Conservation (phyloP, 345 rosid genomes). For the Clausena lansium region DNA sequence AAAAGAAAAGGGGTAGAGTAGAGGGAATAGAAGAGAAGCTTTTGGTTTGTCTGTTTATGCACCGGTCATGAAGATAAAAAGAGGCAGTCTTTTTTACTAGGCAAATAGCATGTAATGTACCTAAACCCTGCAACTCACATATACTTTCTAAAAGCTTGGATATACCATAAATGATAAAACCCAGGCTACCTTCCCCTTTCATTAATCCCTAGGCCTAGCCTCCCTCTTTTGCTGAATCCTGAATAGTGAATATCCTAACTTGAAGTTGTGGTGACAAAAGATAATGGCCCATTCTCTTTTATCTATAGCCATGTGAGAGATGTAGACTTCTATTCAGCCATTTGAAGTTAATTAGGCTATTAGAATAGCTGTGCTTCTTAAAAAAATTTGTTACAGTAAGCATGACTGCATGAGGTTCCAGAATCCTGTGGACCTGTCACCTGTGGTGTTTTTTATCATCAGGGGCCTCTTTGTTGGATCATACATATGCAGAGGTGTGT, state of each 20-base stretch:
- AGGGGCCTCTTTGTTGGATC: background rate
- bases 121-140: slow-evolving; percentile 39
- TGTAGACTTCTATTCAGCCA: background rate
- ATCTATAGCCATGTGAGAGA: background rate
- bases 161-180: slow-evolving; percentile 21
- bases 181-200: slow-evolving; percentile 32
- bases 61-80: slow-evolving; percentile 24
- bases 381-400: background rate
- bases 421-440: too few species aligned
- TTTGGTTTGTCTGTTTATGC: slow-evolving; percentile 52
- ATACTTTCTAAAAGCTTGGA: slow-evolving; percentile 63
- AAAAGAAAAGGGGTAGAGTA: background rate
- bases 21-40: slow-evolving; percentile 41
- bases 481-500: background rate
- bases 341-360: background rate
- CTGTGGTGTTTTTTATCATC: too few species aligned
- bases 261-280: background rate
- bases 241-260: slow-evolving; percentile 30
- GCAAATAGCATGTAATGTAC: slow-evolving; percentile 55
- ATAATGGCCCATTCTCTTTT: slow-evolving; percentile 3
- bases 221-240: slow-evolving; percentile 13
- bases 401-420: background rate
- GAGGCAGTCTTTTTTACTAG: slow-evolving; percentile 37
- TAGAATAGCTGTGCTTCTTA: background rate
- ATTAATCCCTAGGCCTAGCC: slow-evolving; percentile 38